phyloP scores from a whole-genome alignment of 495 filamentous ascomycete genomes.

The Xylaria cubensis region DNA sequence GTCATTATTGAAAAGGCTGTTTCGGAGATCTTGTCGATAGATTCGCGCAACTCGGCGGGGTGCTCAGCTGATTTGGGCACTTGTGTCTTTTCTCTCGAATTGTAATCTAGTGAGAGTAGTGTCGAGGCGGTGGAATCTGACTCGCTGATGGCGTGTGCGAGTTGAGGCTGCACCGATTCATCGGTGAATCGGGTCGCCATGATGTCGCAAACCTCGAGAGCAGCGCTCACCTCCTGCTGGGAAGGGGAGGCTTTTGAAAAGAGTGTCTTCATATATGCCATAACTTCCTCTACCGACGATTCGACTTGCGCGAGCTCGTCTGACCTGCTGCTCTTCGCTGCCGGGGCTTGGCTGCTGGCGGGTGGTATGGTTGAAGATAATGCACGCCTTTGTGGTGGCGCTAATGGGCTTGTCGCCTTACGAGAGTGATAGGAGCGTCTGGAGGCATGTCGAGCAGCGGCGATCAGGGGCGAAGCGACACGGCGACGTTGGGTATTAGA shows the following conservation, averaged over 20 bases:
- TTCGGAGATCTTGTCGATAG: slow-evolving; percentile 55
- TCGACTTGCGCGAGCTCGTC: slow-evolving; percentile 20
- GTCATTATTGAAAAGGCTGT: slow-evolving; percentile 69
- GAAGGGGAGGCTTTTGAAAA: slow-evolving; percentile 31
- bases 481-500: slow-evolving; percentile 27
- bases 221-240: slow-evolving; percentile 30
- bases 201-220: slow-evolving; percentile 35
- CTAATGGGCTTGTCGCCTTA: slow-evolving; percentile 11
- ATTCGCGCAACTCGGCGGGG: slow-evolving; percentile 26
- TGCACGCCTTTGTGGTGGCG: slow-evolving; percentile 5
- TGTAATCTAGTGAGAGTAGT: slow-evolving; percentile 35
- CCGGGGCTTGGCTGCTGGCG: slow-evolving; percentile 19
- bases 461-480: slow-evolving; percentile 24
- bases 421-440: background rate
- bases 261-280: slow-evolving; percentile 29
- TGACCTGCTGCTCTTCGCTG: background rate
- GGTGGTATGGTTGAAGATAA: slow-evolving; percentile 28
- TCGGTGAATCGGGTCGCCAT: slow-evolving; percentile 35
- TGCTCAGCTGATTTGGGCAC: background rate
- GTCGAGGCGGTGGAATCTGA: slow-evolving; percentile 36
- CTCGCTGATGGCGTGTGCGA: slow-evolving; percentile 34
- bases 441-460: slow-evolving; percentile 22
- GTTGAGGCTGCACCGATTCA: slow-evolving; percentile 30
- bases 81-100: background rate
- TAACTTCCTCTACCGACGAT: slow-evolving; percentile 30